These are phyloP conservation scores for Xylariaceae sp. DNA, from an alignment of 2,329 filamentous ascomycete species.

Conservation along the genomic window DNA sequence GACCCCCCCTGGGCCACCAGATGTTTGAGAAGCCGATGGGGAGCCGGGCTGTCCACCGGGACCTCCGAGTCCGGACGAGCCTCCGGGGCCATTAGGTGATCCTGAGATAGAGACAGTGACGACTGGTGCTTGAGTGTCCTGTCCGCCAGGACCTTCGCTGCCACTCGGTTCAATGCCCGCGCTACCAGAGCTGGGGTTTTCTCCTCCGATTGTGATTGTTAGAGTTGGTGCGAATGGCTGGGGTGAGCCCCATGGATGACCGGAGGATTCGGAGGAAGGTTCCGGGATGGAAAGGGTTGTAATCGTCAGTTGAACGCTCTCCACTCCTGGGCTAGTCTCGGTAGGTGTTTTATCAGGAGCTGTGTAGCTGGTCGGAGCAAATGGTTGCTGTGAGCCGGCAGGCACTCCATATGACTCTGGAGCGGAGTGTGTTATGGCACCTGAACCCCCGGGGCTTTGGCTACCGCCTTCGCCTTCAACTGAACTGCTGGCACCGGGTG, in stretches of 20 bases:
- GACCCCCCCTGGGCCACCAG: conserved; percentile 4
- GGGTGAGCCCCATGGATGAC: not conserved
- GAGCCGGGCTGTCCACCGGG: conserved; percentile 9
- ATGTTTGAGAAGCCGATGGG: conserved; percentile 12
- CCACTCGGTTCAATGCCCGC: conserved; percentile 1
- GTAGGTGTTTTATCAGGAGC: conserved; percentile 1
- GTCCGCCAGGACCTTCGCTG: conserved; percentile 5
- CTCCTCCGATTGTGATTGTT: not conserved
- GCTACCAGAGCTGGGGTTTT: not conserved
- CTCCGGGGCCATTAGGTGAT: conserved; percentile 8
- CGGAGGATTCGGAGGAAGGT: not conserved
- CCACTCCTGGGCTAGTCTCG: not conserved
- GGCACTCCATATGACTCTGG: conserved; percentile 2
- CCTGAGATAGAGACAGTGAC: conserved; percentile 12
- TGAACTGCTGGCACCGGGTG: not conserved
- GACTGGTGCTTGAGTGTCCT: conserved; percentile 5
- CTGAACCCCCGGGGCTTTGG: not conserved
- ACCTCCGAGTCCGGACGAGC: conserved; percentile 4
- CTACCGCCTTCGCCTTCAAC: conserved; percentile 1
- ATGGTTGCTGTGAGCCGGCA: not conserved
- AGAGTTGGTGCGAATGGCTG: not conserved
- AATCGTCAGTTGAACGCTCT: not conserved
- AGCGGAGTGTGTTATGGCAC: conserved; percentile 2
- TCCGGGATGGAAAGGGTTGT: not conserved
- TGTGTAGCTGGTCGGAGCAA: conserved; percentile 7